These are phyloP conservation scores for Immersiporthe knoxdaviesiana DNA, from an alignment of 2,329 filamentous ascomycete genomes.

Conservation along the genomic window DNA sequence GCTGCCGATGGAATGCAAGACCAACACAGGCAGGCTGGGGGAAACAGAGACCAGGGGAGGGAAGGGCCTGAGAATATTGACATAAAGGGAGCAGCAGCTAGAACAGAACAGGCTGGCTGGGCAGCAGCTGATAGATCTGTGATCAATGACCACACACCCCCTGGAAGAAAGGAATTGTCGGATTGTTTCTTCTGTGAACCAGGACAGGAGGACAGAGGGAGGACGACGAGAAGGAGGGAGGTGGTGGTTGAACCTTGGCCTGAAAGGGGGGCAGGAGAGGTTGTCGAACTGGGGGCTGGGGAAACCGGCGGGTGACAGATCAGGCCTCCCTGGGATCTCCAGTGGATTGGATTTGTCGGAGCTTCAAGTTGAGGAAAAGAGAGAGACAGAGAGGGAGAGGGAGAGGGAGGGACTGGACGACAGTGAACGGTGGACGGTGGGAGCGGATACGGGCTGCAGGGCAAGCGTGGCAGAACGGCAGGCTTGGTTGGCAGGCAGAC, in stretches of 20 bases:
- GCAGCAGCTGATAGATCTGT: neutral
- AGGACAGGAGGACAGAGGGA: neutral
- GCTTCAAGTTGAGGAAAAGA: neutral
- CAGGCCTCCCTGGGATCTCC: slow-evolving; percentile 4
- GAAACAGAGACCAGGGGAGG: neutral
- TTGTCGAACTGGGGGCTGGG: neutral
- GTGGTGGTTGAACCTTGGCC: neutral
- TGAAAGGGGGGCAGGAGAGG: neutral
- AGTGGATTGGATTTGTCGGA: neutral
- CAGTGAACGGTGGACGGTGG: neutral
- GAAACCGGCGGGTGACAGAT: neutral
- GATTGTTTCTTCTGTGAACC: neutral
- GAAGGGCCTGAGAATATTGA: neutral
- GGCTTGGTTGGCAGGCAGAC: neutral
- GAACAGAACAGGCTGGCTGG: neutral
- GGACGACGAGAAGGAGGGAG: neutral
- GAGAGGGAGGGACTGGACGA: neutral
- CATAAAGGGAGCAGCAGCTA: neutral
- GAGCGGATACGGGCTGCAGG: slow-evolving; percentile 7
- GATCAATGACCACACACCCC: neutral
- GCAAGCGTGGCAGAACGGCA: neutral
- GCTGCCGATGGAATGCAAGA: neutral
- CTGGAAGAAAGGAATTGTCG: neutral
- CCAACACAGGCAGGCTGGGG: too few relatives aligned
- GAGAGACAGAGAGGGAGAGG: neutral